Base-by-base conservation (phyloP, 495 filamentous ascomycete genomes). In the Penicillium herquei region DNA sequence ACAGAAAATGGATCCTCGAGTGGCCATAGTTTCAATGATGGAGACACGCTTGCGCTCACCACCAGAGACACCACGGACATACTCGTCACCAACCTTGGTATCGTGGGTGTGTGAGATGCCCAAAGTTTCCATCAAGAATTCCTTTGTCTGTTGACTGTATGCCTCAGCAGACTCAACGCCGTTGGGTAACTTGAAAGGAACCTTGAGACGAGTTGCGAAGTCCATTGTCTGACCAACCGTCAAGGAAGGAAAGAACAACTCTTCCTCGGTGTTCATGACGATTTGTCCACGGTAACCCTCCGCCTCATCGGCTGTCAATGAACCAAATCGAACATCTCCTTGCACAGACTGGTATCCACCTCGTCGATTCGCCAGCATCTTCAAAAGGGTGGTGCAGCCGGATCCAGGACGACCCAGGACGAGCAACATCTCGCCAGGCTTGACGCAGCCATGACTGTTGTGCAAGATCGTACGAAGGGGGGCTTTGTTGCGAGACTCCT, bases 51-150 rank as follows among this genome's bases (percentile, higher is more conserved):
- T 89, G 49, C 91, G 84, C 70, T 96, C 91, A 40, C 90, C 90
- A 39, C 90, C 90, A 4, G 86, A 90, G n/a, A 96, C 84, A 60
- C 90, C 90, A 18, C 90, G 87, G 39, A 92, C 80, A 55, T 84
- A 89, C 6, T 84, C 82, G 56, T 91, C 87, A 10, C 90, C 90
- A 16, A 94, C 88, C 55, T 91, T 86, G 0, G 90, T 95, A 61
- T 89, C 77, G n/a, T 80, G 77, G 0, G 89, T 93, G 63, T 94
- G 89, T 55, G 89, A 81, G 45, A 93, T 93, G 44, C 88, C 88
- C 46, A 86, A 70, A 16, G 87, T 79, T 48, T 85, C 83, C 6
- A 91, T 78, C 14, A 91, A 76, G 54, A 87, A 91, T 52, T 85
- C 82, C 61, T 93, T 88, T 1, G 63, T 64, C 39, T 71, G 65